Base-by-base conservation (phyloP, 2,329 filamentous ascomycete genomes). In the Grosmannia clavigera region DNA sequence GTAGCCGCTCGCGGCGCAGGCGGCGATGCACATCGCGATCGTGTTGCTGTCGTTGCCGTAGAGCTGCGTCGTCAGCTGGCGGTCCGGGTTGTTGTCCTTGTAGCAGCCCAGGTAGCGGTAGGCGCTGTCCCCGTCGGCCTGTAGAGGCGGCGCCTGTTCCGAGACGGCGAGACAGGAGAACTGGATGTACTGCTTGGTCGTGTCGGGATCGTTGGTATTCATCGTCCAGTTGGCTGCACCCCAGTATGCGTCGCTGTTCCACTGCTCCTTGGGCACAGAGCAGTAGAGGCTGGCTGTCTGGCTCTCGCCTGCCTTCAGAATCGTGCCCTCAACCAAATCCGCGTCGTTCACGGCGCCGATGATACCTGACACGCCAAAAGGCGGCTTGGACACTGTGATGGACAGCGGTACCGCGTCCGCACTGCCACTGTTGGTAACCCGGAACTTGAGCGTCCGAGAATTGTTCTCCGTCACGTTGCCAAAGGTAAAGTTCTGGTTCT, bases 341-440 rank as follows among this genome's bases (percentile, higher is more conserved):
- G 82, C 73, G 22, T 78, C 74, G 66, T 84, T 85, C 14, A 72
- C 74, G 0, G 81, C 78, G 25, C 75, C 73, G 48, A 84, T 75
- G 27, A 83, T 75, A 3, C 80, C 78, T n/a, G 70, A 65, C 3
- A 81, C 72, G 16, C 80, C 81, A 58, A 80, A 83, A 0, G 82
- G 82, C 4, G 81, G 80, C 66, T 85, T 85, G 0, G 81, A 84
- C 2, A 85, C 80, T 0, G 81, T 83, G 16, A 84, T 69, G 0
- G 77, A 80, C 1, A 84, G 72, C 1, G 76, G 72, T 25, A 75
- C 74, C 57, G 78, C 76, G 61, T 78, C 77, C 1, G 75, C 69
- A 1, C 74, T 74, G 10, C 76, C 79, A 55, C 75, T 76, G 65
- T 84, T 84, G 43, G 76, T 81, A 29, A 84, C 67, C 0, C 81